Evolutionary conservation across 2,329 filamentous ascomycete species (phyloP).

Genomic region (Phyllosticta citribraziliensis): DNA sequence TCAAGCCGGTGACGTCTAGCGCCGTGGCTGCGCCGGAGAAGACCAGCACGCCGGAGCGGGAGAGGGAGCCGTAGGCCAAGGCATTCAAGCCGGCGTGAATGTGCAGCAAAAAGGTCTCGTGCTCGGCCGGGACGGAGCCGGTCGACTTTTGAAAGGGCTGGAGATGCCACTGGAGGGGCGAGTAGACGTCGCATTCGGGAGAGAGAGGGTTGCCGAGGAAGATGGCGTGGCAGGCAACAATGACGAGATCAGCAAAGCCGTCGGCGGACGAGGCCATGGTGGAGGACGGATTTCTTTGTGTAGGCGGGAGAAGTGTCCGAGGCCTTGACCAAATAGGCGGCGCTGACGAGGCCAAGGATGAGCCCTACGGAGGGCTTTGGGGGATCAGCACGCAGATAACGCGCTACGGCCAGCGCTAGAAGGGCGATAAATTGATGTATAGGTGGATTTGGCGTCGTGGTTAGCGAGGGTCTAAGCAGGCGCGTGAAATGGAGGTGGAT

Average conservation of each 20-base stretch:
- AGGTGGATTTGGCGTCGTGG: no score
- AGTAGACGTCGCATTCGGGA: constrained; percentile 20
- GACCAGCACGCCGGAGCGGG: constrained; percentile 43
- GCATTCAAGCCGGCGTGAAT: constrained; percentile 53
- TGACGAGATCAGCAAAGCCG: constrained; percentile 45
- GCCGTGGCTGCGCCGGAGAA: constrained; percentile 58
- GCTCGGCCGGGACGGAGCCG: constrained; percentile 51
- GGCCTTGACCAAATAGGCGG: not conserved
- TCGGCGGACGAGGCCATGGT: not conserved
- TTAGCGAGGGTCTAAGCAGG: not conserved
- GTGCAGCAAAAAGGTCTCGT: constrained; percentile 68
- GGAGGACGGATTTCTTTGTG: not conserved
- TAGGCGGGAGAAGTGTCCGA: not conserved
- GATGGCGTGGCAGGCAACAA: constrained; percentile 80
- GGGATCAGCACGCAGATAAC: not conserved
- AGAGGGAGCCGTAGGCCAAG: constrained; percentile 37
- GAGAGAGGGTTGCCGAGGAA: constrained; percentile 44
- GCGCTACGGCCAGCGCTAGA: not conserved
- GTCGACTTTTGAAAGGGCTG: constrained; percentile 55
- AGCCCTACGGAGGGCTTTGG: not conserved
- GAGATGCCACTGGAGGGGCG: constrained; percentile 51
- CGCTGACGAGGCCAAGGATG: not conserved
- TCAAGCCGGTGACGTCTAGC: constrained; percentile 18
- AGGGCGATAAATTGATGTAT: not conserved
- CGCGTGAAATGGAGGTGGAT: not conserved